Conservation (phyloP, 495 filamentous ascomycete species). For the Trichoderma reesei region DNA sequence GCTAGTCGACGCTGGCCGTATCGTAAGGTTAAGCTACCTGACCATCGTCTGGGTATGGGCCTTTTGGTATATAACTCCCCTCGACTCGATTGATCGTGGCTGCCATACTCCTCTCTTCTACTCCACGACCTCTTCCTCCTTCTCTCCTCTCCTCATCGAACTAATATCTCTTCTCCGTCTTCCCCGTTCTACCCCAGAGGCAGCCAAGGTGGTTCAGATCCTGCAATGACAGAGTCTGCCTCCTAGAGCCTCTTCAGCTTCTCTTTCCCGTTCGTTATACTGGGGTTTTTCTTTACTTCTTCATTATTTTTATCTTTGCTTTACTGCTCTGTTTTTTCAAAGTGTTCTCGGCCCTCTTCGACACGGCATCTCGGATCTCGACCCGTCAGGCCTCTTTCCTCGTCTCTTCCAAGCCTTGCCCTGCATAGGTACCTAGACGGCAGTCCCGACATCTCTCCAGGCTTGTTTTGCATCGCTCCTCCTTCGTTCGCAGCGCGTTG, state of each 20-base stretch:
- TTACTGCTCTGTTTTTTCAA: background rate
- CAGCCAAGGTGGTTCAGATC: background rate
- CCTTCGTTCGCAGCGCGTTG: conserved; percentile 1
- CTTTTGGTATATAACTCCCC: conserved; percentile 1
- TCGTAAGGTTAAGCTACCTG: background rate
- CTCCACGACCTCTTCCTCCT: conserved; percentile 4
- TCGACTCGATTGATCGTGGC: background rate
- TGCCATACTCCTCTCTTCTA: background rate
- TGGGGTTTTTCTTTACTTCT: background rate
- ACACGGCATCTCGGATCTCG: background rate
- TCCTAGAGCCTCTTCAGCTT: background rate
- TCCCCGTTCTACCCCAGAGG: no score
- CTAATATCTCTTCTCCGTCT: background rate
- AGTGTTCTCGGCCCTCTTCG: background rate
- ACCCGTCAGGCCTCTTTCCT: background rate
- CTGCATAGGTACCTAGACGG: background rate
- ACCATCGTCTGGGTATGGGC: background rate
- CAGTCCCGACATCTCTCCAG: background rate
- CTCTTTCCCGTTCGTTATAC: background rate
- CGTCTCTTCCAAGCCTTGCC: background rate
- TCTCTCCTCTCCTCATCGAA: background rate
- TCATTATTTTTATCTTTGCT: no score
- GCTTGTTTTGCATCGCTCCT: background rate
- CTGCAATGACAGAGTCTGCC: background rate
- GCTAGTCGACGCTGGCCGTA: background rate